Base-by-base conservation (phyloP, 257 asterid species). In the Plantago major region DNA sequence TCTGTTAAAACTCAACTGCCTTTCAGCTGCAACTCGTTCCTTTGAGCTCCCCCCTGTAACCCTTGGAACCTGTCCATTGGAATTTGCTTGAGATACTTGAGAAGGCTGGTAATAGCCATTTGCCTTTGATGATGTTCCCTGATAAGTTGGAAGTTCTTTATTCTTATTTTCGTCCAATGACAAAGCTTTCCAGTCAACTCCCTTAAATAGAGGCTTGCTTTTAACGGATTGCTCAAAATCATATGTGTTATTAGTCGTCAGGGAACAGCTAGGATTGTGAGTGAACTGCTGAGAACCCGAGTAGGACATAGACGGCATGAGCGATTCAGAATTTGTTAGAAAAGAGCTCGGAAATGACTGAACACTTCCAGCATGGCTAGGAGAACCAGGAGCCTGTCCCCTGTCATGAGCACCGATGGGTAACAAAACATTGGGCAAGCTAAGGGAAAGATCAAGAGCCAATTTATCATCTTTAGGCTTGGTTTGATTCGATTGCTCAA, bases 201-300 rank as follows among this genome's bases (percentile, higher is more conserved):
- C 97, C 74, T 93, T 92, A 76, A 93, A 89, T 70, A 93, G 45
- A 9, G 99, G 99, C 64, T 87, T 89, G 56, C 97, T 89, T 66
- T 82, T 80, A 37, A 93, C 99, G 47, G 99, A 93, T 69, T 93
- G 76, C 80, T 93, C 99, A 66, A 70, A 76, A 87, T 93, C 97
- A 66, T 76, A 78, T 49, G 78, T 73, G 57, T 83, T 77, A 53
- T 85, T 86, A 59, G 88, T 30, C 5, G 37, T 87, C 71, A 93
- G 51, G 68, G 99, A 93, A 71, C 99, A 93, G 74, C 99, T 93
- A 15, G 95, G 99, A 57, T 93, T 93, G 82, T 93, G 99, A 62
- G 90, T 83, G 74, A 93, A 85, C 75, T 83, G 93, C 77, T 87
- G 97, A 57, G 99, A 93, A 44, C 96, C 99, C 17, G 97, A 89